phyloP scores from a whole-genome alignment of 23 red algal genomes.

The Gracilariopsis chorda region DNA sequence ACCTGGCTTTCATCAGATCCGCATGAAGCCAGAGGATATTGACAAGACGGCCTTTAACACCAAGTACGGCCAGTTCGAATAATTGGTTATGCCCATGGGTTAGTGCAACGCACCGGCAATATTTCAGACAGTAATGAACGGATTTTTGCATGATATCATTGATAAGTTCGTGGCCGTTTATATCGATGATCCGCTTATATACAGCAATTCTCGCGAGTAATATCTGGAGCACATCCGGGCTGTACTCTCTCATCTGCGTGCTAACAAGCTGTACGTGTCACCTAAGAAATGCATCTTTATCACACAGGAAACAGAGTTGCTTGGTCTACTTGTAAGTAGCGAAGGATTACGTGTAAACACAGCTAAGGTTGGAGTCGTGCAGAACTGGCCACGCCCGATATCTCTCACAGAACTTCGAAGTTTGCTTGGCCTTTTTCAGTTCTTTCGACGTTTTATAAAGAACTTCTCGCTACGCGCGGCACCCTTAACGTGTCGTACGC shows the following conservation, averaged over 20 bases:
- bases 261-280: neutral
- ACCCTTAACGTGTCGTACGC: neutral
- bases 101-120: constrained; percentile 1
- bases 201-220: neutral
- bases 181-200: neutral
- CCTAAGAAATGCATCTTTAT: neutral
- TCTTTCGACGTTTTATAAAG: constrained; percentile 7
- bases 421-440: constrained; percentile 2
- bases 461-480: neutral
- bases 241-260: neutral
- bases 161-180: neutral
- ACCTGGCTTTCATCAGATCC: neutral
- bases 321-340: neutral
- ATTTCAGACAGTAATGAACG: constrained; percentile 11
- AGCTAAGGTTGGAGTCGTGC: neutral
- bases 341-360: neutral
- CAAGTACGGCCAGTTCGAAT: neutral
- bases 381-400: neutral
- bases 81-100: neutral
- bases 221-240: neutral
- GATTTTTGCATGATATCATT: neutral
- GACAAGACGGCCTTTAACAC: neutral
- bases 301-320: neutral
- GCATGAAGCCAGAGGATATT: neutral
- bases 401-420: neutral